Evolutionary conservation across 2,329 filamentous ascomycete species (phyloP), one percentile per base, ranked within the genome.

Genomic region (Colletotrichum gigasporum): DNA sequence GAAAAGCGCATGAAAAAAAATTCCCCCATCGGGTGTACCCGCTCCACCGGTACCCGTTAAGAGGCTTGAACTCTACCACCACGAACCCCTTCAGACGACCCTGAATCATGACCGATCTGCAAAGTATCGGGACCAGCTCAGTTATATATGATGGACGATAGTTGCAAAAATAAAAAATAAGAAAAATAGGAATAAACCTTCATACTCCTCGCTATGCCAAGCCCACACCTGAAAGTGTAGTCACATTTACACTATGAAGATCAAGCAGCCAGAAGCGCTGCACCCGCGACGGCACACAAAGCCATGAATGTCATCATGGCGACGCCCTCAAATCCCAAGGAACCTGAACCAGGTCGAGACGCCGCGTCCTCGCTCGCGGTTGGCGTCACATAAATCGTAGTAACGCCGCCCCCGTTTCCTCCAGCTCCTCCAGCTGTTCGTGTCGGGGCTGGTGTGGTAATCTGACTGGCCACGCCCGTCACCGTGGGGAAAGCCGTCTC

Each of bases 401-500:
- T 18, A 1, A 18, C 45, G 7, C 34, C 34, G 16, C 5, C 18
- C 35, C 34, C 48, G 10, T 7, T 39, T 0, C 18, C 12, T 10
- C 51, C 39, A 35, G 32, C 8, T 9, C 22, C n/a, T 8, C 8
- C 44, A 20, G 24, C 26, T 11, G 61, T 51, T 26, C 32, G 56
- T 1, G 63, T 57, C 32, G 63, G 58, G 1, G 35, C 44, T 4
- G 37, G 16, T 10, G 50, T 56, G 2, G 41, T 28, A 9, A 51
- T 37, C 32, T 65, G 58, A 34, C 50, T 51, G 4, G 52, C 71
- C 56, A 84, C 81, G 56, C 84, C 84, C 22, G 74, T 80, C 20
- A 79, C 73, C 10, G 72, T 72, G 5, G 84, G 82, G 14, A 87
- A 72, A 5, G 74, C 71, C 10, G 72, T 76, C 47, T 73, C 74